These are phyloP conservation scores for Parafenestella ontariensis DNA, from an alignment of 2,329 filamentous ascomycete species.

Conservation along the genomic window DNA sequence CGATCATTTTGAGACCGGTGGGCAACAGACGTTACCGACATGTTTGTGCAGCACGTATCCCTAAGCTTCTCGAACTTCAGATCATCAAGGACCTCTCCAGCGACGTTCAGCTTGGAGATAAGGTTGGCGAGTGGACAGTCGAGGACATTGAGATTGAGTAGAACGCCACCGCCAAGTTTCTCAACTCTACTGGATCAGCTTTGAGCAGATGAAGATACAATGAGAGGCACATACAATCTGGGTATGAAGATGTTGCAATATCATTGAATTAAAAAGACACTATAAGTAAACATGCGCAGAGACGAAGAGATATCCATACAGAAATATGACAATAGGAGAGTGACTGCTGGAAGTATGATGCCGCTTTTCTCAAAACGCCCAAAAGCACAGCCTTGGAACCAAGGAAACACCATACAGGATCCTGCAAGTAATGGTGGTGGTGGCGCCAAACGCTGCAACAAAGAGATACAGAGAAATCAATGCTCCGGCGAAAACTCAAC, in stretches of 20 bases:
- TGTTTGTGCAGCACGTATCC: constrained; percentile 1
- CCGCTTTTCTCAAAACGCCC: constrained; percentile 10
- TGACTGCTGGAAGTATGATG: constrained; percentile 12
- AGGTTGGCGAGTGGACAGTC: constrained; percentile 2
- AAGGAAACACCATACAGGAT: background rate
- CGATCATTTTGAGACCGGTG: background rate
- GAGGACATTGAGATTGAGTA: constrained; percentile 7
- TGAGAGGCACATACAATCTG: no score
- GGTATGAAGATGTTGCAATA: background rate
- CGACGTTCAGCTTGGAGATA: constrained; percentile 2
- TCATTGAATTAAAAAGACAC: background rate
- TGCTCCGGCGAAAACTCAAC: background rate
- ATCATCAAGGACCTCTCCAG: background rate
- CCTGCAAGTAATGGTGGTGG: background rate
- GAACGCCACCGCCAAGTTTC: no score
- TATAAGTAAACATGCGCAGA: background rate
- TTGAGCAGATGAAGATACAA: no score
- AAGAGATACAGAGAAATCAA: background rate
- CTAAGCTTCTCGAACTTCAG: background rate
- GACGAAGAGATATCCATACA: background rate
- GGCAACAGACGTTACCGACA: background rate
- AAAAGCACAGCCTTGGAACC: background rate
- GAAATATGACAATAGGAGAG: background rate
- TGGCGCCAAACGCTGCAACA: no score
- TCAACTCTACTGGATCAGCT: no score